Evolutionary conservation across 139 green algal species (phyloP), one percentile per base, ranked within the genome.

Genomic region (Volvox reticuliferus): DNA sequence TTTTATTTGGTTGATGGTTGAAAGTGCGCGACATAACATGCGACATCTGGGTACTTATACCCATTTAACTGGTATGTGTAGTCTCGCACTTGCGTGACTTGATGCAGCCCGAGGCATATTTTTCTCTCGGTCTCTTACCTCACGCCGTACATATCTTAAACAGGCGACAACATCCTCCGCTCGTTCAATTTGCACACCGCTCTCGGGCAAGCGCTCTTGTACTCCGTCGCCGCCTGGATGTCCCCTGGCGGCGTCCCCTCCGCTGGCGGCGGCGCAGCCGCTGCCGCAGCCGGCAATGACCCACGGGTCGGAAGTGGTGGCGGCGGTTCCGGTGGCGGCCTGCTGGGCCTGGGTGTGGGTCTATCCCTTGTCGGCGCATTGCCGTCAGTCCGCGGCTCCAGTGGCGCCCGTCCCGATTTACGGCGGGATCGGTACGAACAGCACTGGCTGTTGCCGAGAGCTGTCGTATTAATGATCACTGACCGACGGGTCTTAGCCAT

Each of bases 381-480:
- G 80, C 80, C 80, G 9, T 55, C 44, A n/a, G 55, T 44, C 28
- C 62, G 83, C 14, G 35, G 24, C 67, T 33, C 26, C 0, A 20
- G 16, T 6, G 24, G 6, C 24, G 14, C 20, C 36, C 85, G 85
- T 22, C 85, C 69, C 17, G 69, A 89, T 36, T 71, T 89, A 19
- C 85, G 85, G 19, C 69, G 37, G 30, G 86, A 90, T 75, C 73
- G 86, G 24, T 99, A 99, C 62, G 97, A 99, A 89, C 92, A 96
- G 73, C 97, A 99, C 91, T 95, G 96, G 86, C 73, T 97, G 82
- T 94, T 99, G 86, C 96, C 96, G 9, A 89, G 94, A 0, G 88
- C 94, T 32, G 89, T 90, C 12, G 96, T 97, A 55, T 80, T 96
- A 33, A 82, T 99, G 65, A 91, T 98, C 81, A 99, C 96, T 44